A percentile compares a stretch with the other conserved stretches of the same genome.
Conservation (phyloP, 1,139 yeast species). For the Suhomyces wounanorum region DNA sequence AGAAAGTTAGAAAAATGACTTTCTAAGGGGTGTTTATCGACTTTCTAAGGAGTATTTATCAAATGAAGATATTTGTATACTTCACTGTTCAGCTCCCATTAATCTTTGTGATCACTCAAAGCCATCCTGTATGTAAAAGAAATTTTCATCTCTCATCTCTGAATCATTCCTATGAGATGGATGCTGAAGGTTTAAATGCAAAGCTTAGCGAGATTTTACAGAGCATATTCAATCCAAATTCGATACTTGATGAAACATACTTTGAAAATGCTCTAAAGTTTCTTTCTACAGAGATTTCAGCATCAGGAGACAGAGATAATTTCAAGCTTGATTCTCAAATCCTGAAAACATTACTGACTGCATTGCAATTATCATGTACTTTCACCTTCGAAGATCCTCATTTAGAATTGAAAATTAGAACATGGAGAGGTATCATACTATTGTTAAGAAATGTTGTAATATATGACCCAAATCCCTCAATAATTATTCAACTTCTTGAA, state of each 20-base stretch:
- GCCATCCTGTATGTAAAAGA: neutral
- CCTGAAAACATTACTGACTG: neutral
- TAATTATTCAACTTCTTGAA: neutral
- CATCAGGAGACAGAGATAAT: neutral
- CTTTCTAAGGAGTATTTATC: no score
- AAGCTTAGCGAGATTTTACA: neutral
- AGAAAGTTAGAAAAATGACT: no score
- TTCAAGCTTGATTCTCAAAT: neutral
- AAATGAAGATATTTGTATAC: no score
- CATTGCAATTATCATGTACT: neutral
- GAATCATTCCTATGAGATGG: neutral
- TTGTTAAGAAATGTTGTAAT: slow-evolving; percentile 6
- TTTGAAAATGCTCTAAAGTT: neutral
- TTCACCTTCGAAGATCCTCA: neutral
- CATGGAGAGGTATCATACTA: neutral
- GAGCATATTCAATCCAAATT: neutral
- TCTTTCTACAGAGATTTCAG: neutral
- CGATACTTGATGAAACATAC: neutral
- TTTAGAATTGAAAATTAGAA: neutral
- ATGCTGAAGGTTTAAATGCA: neutral
- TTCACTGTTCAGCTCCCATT: no score
- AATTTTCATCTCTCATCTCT: neutral
- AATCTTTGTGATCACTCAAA: neutral
- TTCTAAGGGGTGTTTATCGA: no score
- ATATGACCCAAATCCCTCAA: neutral